A percentile compares a stretch with the other conserved stretches of the same genome.
These are phyloP conservation scores for Tulasnella sp. DNA, from an alignment of 768 basidiomycete species.

Conservation along the genomic window DNA sequence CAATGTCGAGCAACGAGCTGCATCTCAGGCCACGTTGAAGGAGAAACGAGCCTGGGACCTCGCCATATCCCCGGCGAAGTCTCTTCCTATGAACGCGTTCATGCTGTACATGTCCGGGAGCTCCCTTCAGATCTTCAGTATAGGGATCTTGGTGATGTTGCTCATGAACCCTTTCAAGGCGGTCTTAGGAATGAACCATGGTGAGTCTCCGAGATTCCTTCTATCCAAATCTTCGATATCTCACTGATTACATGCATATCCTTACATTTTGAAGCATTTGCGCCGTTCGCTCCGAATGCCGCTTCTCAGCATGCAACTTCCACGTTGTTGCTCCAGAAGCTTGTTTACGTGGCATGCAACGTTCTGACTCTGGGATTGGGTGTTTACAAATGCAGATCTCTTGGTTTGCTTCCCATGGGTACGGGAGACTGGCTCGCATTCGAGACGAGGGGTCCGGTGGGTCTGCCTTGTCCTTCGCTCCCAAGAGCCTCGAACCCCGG, in stretches of 20 bases:
- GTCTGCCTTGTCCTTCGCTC: too few species aligned
- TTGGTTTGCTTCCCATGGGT: slow-evolving; percentile 84
- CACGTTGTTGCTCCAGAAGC: slow-evolving; percentile 56
- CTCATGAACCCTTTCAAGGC: slow-evolving; percentile 79
- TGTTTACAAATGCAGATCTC: slow-evolving; percentile 83
- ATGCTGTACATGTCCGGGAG: slow-evolving; percentile 99
- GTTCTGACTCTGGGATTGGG: slow-evolving; percentile 69
- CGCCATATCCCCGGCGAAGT: slow-evolving; percentile 74
- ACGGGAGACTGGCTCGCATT: slow-evolving; percentile 94
- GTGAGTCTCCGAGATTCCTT: slow-evolving; percentile 37
- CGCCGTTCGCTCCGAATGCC: slow-evolving; percentile 21
- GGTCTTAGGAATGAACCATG: slow-evolving; percentile 59
- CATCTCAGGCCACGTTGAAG: slow-evolving; percentile 34
- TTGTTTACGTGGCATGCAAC: slow-evolving; percentile 61
- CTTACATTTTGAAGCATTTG: slow-evolving; percentile 40
- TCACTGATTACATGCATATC: neutral
- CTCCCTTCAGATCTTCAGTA: slow-evolving; percentile 91
- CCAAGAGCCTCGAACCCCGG: too few species aligned
- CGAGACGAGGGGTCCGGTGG: too few species aligned
- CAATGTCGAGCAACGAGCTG: neutral
- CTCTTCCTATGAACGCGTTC: slow-evolving; percentile 91
- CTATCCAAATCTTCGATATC: neutral
- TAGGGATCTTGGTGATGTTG: slow-evolving; percentile 92
- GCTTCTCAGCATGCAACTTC: slow-evolving; percentile 28
- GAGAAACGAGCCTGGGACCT: slow-evolving; percentile 76